These are phyloP conservation scores for Mucor indicus DNA, from an alignment of 371 early-diverging fungal species.

Conservation along the genomic window DNA sequence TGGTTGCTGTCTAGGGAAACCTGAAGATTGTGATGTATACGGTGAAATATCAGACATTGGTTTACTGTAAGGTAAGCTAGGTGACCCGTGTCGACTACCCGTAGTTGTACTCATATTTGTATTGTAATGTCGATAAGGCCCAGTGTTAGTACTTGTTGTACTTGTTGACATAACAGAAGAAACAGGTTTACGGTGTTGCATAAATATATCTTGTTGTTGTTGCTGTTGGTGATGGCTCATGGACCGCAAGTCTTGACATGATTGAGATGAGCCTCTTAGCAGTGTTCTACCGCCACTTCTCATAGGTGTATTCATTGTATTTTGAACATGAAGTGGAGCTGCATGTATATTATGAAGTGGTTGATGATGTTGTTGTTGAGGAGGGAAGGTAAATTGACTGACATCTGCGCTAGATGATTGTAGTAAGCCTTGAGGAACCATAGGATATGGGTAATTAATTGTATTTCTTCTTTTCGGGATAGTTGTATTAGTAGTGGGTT, in stretches of 20 bases:
- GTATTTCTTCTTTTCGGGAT: slow-evolving; percentile 13
- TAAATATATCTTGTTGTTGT: neutral
- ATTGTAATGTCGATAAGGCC: slow-evolving; percentile 9
- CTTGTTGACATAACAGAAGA: slow-evolving; percentile 14
- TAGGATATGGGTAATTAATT: slow-evolving; percentile 3
- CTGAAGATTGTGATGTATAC: slow-evolving; percentile 9
- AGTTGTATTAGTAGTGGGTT: neutral
- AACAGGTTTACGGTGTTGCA: slow-evolving; percentile 14
- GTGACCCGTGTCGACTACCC: slow-evolving; percentile 6
- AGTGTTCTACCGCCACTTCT: too few species aligned
- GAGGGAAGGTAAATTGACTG: neutral
- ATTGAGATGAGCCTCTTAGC: slow-evolving; percentile 16
- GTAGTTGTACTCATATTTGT: neutral
- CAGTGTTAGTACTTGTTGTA: slow-evolving; percentile 1
- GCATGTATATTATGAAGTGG: slow-evolving; percentile 22
- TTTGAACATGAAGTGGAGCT: slow-evolving; percentile 8
- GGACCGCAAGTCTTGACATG: slow-evolving; percentile 20
- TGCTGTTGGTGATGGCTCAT: slow-evolving; percentile 3
- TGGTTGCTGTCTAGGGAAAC: slow-evolving; percentile 10
- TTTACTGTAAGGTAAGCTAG: slow-evolving; percentile 8
- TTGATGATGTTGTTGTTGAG: slow-evolving; percentile 1
- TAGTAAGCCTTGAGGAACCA: slow-evolving; percentile 8
- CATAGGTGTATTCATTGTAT: neutral
- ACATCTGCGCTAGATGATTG: slow-evolving; percentile 18
- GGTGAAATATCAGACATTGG: neutral